Conservation (phyloP, 176 grass and related monocot genomes). For the Calamus simplicifolius region DNA sequence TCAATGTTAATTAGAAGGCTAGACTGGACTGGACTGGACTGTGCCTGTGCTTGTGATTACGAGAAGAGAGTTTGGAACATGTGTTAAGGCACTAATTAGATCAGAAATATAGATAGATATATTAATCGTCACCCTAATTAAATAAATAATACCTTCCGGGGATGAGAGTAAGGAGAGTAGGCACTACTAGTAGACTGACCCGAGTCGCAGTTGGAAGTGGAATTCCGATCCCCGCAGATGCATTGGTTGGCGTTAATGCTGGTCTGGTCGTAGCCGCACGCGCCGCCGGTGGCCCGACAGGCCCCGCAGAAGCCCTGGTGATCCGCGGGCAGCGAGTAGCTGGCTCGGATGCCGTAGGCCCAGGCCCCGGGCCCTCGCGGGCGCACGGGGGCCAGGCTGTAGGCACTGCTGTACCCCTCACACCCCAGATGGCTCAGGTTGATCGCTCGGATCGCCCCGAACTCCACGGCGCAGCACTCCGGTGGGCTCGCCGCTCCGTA, state of each 20-base stretch:
- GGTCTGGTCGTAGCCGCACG: constrained; percentile 52
- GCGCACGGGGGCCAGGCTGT: constrained; percentile 73
- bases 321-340: constrained; percentile 53
- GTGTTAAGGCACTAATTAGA: too few relatives aligned
- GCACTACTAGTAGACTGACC: background rate
- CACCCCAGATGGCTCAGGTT: constrained; percentile 73
- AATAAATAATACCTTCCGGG: too few relatives aligned
- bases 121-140: too few relatives aligned
- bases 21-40: too few relatives aligned
- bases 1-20: too few relatives aligned
- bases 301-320: constrained; percentile 85
- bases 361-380: constrained; percentile 40
- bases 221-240: constrained; percentile 73
- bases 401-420: constrained; percentile 95
- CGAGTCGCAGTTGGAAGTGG: constrained; percentile 89
- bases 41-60: too few relatives aligned
- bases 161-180: too few relatives aligned
- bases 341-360: constrained; percentile 64
- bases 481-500: constrained; percentile 46
- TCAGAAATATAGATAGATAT: too few relatives aligned
- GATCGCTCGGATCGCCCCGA: constrained; percentile 52
- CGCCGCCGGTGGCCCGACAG: constrained; percentile 78
- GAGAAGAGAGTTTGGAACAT: too few relatives aligned
- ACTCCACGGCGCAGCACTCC: constrained; percentile 74
- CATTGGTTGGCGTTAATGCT: constrained; percentile 69